Conservation (phyloP, 805 yeast genomes). For the Candida glaebosa region DNA sequence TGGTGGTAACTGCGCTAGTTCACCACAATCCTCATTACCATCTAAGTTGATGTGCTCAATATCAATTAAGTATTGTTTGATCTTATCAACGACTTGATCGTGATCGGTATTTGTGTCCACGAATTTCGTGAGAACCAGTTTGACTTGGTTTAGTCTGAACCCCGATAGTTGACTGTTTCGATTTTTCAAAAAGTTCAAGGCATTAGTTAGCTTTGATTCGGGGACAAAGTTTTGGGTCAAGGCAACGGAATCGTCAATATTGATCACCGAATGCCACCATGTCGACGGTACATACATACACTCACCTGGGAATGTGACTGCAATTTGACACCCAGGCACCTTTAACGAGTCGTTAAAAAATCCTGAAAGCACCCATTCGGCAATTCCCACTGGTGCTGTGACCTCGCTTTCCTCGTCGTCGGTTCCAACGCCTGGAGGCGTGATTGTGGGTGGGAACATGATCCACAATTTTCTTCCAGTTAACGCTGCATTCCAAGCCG, state of each 20-base stretch:
- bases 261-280: conserved; percentile 97
- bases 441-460: conserved; percentile 73
- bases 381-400: conserved; percentile 86
- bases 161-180: conserved; percentile 77
- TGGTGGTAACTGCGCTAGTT: conserved; percentile 34
- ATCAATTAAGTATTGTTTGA: conserved; percentile 24
- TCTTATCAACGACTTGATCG: conserved; percentile 12
- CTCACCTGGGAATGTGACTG: conserved; percentile 77
- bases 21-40: conserved; percentile 61
- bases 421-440: conserved; percentile 84
- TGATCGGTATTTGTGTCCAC: conserved; percentile 2
- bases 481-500: conserved; percentile 85
- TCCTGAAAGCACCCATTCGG: conserved; percentile 87
- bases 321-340: conserved; percentile 59
- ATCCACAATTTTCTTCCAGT: conserved; percentile 81
- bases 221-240: conserved; percentile 90
- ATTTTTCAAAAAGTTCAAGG: conserved; percentile 61
- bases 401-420: conserved; percentile 81
- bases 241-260: conserved; percentile 78
- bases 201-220: conserved; percentile 53
- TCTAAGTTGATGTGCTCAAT: conserved; percentile 19
- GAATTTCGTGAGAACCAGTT: conserved; percentile 23
- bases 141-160: conserved; percentile 57
- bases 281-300: conserved; percentile 90
- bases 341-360: conserved; percentile 68